Base-by-base conservation (phyloP, 495 filamentous ascomycete genomes). In the Tetracladium setigerum region DNA sequence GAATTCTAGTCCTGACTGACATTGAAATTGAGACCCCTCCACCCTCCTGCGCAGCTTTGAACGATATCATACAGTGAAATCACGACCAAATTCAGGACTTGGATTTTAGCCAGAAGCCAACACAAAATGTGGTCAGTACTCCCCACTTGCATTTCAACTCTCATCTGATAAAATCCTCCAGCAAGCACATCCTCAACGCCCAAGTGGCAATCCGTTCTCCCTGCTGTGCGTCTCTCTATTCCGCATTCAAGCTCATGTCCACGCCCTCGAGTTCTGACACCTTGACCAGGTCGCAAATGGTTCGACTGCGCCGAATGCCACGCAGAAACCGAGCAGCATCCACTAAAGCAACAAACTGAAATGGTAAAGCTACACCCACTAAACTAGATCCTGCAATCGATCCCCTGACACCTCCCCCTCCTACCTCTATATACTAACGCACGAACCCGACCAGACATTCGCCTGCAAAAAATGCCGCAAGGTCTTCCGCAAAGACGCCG, bases 391-490 rank as follows among this genome's bases (percentile, higher is more conserved):
- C n/a, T n/a, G n/a, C n/a, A n/a, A n/a, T n/a, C n/a, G n/a, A n/a
- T 34, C 13, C 4, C 33, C 18, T 30, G 41, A 27, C 7, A 3
- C 22, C 22, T 27, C 22, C 22, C 22, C 7, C 22, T 27, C 7
- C 22, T 27, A 3, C 7, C 7, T 3, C 3, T 27, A 27, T 27
- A 27, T 27, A 36, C 52, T 78, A 72, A 72, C 68, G 10, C 34
- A 37, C 2, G n/a, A 44, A 37, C 17, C 33, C 10, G 1, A 22
- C 10, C 19, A 59, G 56, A 50, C 62, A 0, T 96, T 98, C 58
- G 89, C 84, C 19, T 98, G 92, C 77, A 98, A 98, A 49, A 98
- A 98, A 70, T 98, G 92, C 79, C 87, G 84, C 54, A 97, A 96
- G 70, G 88, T 82, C 65, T 98, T 98, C 74, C 84, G 92, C 38